Base-by-base conservation (phyloP, 176 grass and related monocot genomes). In the Aechmea fasciata region DNA sequence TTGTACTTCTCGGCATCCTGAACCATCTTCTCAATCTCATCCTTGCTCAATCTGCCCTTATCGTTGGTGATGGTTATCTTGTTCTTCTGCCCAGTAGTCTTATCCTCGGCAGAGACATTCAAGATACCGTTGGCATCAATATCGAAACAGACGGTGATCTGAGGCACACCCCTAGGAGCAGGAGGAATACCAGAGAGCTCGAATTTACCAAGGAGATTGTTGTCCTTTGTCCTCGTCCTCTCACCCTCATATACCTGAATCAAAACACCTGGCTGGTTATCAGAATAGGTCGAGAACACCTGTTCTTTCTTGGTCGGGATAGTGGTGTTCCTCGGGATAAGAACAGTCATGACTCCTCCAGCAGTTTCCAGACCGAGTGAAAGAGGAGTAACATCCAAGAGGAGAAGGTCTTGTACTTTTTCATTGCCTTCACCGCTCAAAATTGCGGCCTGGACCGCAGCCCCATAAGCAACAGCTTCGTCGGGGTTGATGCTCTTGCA, bases 171-270 rank as follows among this genome's bases (percentile, higher is more conserved):
- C 33, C 33, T 41, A 41, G 33, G 33, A 41, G 33, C 33, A 41
- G 33, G 33, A 41, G 33, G 33, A 41, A 41, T 41, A 41, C 33
- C 33, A 41, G 33, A 41, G 33, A 41, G 33, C 33, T 41, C 69
- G 41, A 71, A 57, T 57, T 71, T 71, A 28, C 69, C 69, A 17
- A 71, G 24, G 2, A 71, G 51, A 11, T 71, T 71, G 23, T 57
- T 71, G 51, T 54, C 69, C 51, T 14, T 24, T 1, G 69, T 71
- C 51, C 49, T 71, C 13, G 51, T 57, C 24, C 51, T 71, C 50
- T 71, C 69, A 13, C 69, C 24, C 50, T 71, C 69, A 49, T 71
- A 71, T 10, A 71, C 69, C 69, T 71, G 51, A 71, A 71, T 71
- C 24, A 71, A 57, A 23, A 71, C 69, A 33, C 69, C 25, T 12